A percentile compares a stretch with the other conserved stretches of the same genome.
Conservation (phyloP, 2,329 filamentous ascomycete genomes). For the Ophioceras dolichostomum region DNA sequence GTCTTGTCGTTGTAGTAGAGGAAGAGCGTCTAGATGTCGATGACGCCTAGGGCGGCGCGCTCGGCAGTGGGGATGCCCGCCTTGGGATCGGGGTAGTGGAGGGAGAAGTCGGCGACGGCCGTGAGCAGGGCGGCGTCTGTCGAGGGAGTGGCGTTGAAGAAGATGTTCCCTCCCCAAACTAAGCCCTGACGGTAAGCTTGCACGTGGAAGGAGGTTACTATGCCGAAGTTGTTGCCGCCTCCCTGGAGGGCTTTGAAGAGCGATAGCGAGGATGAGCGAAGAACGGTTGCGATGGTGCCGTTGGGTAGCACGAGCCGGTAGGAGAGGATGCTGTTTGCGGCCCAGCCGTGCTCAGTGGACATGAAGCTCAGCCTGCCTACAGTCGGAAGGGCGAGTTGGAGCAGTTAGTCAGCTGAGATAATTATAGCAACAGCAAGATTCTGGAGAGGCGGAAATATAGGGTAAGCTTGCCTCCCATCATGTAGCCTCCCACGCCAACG, state of each 20-base stretch:
- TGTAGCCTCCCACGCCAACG: slow-evolving; percentile 21
- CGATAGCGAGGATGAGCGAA: slow-evolving; percentile 16
- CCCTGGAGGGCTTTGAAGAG: slow-evolving; percentile 28
- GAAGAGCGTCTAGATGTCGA: slow-evolving; percentile 48
- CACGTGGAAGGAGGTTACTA: slow-evolving; percentile 12
- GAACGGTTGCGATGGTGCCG: slow-evolving; percentile 23
- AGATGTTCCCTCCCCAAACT: slow-evolving; percentile 30
- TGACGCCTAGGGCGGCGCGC: slow-evolving; percentile 24
- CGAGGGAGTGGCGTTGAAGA: slow-evolving; percentile 21
- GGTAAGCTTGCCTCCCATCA: slow-evolving; percentile 15
- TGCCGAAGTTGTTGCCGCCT: slow-evolving; percentile 19
- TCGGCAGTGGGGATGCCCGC: slow-evolving; percentile 48
- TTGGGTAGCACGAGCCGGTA: slow-evolving; percentile 26
- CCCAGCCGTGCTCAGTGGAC: slow-evolving; percentile 18
- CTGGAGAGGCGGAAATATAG: no score
- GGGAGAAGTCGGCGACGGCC: slow-evolving; percentile 36
- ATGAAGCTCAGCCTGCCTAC: slow-evolving; percentile 20
- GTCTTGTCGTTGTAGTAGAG: slow-evolving; percentile 48
- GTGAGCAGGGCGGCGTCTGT: slow-evolving; percentile 16
- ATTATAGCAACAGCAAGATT: not conserved
- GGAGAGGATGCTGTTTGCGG: slow-evolving; percentile 22
- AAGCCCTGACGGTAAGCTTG: slow-evolving; percentile 7
- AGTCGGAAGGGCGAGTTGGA: no score
- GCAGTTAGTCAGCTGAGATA: no score
- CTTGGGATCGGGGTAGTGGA: slow-evolving; percentile 45